These are phyloP conservation scores for Brassica juncea DNA, from an alignment of 345 rosid species.

Conservation along the genomic window DNA sequence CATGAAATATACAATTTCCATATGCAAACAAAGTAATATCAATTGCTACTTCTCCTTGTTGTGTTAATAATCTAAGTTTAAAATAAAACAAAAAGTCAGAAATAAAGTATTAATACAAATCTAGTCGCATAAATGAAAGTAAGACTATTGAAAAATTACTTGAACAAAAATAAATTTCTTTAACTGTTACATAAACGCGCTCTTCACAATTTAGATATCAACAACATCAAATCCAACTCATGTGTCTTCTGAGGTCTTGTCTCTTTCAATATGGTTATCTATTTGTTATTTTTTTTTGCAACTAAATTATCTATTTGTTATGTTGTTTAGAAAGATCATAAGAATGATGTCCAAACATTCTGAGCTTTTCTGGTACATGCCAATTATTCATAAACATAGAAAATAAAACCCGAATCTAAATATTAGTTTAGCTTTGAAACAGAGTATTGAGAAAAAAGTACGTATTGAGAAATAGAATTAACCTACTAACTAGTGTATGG, in stretches of 20 bases:
- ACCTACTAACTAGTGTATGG: not conserved
- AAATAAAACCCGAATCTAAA: not conserved
- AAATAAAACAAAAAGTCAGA: not conserved
- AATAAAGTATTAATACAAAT: not conserved
- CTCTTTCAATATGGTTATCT: slow-evolving; percentile 20
- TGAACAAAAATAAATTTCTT: not conserved
- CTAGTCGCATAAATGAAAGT: not conserved
- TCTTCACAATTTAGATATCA: not conserved
- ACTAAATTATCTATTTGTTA: not conserved
- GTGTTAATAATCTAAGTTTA: not conserved
- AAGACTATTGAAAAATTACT: not conserved
- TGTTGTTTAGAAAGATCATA: slow-evolving; percentile 13
- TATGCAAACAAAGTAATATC: not conserved
- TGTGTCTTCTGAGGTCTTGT: slow-evolving; percentile 25
- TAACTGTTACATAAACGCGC: not conserved
- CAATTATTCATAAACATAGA: slow-evolving; percentile 10
- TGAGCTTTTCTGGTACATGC: slow-evolving; percentile 10
- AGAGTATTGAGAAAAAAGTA: not conserved
- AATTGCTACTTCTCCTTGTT: not conserved
- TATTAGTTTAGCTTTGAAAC: not conserved
- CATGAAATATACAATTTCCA: not conserved
- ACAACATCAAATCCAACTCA: slow-evolving; percentile 14
- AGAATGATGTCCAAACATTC: slow-evolving; percentile 11
- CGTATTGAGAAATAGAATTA: not conserved
- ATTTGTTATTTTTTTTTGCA: too few species aligned